phyloP scores from a whole-genome alignment of 225 moss, liverwort and hornwort species.

The Physcomitrellopsis africana region DNA sequence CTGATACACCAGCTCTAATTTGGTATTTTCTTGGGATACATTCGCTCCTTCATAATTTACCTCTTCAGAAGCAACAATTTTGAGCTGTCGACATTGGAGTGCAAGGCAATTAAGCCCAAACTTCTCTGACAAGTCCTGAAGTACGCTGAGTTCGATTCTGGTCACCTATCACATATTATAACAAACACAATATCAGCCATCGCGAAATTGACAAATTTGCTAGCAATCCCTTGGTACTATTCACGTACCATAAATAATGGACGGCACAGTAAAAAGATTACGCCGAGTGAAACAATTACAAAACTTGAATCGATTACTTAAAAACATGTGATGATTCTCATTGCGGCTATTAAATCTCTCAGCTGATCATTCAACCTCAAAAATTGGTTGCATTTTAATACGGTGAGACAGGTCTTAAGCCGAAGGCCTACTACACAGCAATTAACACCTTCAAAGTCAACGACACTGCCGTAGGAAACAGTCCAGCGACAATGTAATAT shows the following conservation, averaged over 20 bases:
- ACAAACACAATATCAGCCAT: slow-evolving; percentile 21
- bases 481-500: neutral
- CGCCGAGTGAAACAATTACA: too few relatives aligned
- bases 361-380: neutral
- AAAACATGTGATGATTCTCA: neutral
- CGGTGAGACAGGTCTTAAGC: neutral
- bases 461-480: neutral
- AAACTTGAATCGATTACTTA: neutral
- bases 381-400: neutral
- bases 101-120: slow-evolving; percentile 68
- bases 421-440: neutral
- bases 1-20: slow-evolving; percentile 50
- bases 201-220: neutral
- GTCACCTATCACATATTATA: slow-evolving; percentile 49
- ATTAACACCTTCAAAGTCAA: neutral
- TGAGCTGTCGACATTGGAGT: slow-evolving; percentile 62
- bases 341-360: neutral
- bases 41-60: slow-evolving; percentile 26
- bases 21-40: slow-evolving; percentile 20
- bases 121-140: slow-evolving; percentile 65
- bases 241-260: too few relatives aligned
- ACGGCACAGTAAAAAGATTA: too few relatives aligned
- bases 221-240: too few relatives aligned
- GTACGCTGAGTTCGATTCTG: slow-evolving; percentile 48
- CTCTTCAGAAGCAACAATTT: slow-evolving; percentile 29